Percentiles rank a stretch among this genome's conserved stretches.
Conservation (phyloP, 768 basidiomycete species). For the Trametes cingulata region DNA sequence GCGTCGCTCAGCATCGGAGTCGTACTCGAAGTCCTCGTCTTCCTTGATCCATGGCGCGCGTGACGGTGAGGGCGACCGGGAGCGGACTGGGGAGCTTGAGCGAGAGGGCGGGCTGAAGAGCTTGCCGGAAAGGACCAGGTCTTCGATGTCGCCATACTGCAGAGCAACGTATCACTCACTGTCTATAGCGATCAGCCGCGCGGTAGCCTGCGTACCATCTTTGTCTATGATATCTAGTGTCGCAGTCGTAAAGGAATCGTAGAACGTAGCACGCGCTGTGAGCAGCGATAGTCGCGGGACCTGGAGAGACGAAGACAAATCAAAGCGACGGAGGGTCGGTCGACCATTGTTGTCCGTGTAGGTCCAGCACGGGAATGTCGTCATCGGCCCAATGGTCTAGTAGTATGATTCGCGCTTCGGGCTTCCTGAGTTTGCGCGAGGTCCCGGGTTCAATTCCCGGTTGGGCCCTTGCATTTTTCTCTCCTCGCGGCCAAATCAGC, state of each 20-base stretch:
- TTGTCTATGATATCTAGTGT: not conserved
- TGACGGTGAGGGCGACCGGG: conserved; percentile 53
- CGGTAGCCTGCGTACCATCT: conserved; percentile 3
- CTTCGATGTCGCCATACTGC: conserved; percentile 54
- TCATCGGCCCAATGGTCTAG: conserved; percentile 16
- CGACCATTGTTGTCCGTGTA: no score
- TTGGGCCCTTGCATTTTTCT: not conserved
- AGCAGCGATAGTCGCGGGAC: no score
- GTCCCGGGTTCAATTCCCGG: conserved; percentile 18
- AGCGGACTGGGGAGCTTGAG: conserved; percentile 63
- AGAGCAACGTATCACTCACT: not conserved
- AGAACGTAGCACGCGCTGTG: no score
- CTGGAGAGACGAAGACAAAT: not conserved
- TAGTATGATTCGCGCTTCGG: conserved; percentile 17
- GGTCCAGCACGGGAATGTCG: not conserved
- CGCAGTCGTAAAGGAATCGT: not conserved
- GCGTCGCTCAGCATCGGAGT: conserved; percentile 44
- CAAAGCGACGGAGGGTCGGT: no score
- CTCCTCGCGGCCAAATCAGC: not conserved
- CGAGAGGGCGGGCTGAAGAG: conserved; percentile 58
- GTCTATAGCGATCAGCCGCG: not conserved
- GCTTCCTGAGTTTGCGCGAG: conserved; percentile 4
- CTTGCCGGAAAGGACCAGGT: conserved; percentile 74
- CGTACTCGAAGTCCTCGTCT: conserved; percentile 44
- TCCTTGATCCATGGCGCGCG: conserved; percentile 59